These are phyloP conservation scores for Epipyxis sp. DNA, from an alignment of 108 stramenopile genomes.

Conservation along the genomic window DNA sequence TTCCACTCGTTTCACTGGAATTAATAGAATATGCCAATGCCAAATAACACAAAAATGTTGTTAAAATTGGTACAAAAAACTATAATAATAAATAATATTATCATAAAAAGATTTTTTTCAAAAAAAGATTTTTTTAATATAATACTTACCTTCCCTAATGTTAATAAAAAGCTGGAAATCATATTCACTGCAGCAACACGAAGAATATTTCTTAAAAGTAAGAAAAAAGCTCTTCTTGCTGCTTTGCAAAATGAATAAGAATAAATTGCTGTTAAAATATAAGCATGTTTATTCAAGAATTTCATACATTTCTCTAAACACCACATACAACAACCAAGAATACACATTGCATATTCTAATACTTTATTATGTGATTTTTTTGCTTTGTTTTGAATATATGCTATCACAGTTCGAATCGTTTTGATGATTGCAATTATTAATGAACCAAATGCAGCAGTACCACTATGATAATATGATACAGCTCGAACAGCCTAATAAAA, in stretches of 20 bases:
- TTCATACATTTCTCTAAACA: conserved; percentile 63
- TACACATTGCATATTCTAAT: conserved; percentile 61
- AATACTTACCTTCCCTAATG: conserved; percentile 66
- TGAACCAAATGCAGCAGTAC: conserved; percentile 90
- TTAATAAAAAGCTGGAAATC: conserved; percentile 62
- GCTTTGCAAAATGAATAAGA: conserved; percentile 50
- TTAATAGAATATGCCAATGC: not conserved
- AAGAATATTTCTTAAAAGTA: conserved; percentile 53
- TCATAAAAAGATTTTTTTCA: not conserved
- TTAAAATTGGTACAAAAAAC: conserved; percentile 63
- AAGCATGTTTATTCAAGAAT: conserved; percentile 65
- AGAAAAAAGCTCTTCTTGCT: conserved; percentile 53
- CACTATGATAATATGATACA: conserved; percentile 46
- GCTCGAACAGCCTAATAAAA: not conserved
- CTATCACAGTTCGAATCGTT: conserved; percentile 74
- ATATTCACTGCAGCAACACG: conserved; percentile 49
- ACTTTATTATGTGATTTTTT: conserved; percentile 66
- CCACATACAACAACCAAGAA: conserved; percentile 80
- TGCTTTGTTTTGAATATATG: conserved; percentile 76
- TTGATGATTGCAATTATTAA: conserved; percentile 82
- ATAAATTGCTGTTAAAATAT: conserved; percentile 63
- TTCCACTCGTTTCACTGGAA: conserved; percentile 35
- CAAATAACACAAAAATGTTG: conserved; percentile 47
- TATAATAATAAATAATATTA: not conserved
- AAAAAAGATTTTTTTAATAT: not conserved